Evolutionary conservation across 164 flowering plant genomes (phyloP), one percentile per base, ranked within the genome.

Genomic region (Paratinospora sagittata): DNA sequence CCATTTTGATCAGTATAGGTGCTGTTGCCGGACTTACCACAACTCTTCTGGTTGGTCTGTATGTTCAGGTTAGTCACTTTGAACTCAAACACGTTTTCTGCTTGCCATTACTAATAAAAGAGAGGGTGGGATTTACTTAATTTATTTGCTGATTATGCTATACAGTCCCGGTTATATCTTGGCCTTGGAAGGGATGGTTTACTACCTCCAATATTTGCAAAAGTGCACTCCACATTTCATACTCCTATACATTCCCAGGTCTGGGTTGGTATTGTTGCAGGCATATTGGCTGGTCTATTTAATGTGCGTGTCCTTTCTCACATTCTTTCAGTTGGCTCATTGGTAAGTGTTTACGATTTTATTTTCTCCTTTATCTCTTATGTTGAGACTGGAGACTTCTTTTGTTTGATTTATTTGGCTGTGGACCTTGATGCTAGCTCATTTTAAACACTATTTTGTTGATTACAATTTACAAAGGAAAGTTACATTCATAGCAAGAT

Each of bases 11-110:
- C 77, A 96, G 99, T 76, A 69, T 93, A 70, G 98, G 93, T 72
- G 98, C 98, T 78, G 92, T 96, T 74, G 97, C 96, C 75, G 99
- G 99, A 70, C 97, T 96, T 76, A 90, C 98, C 17, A 96, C 99
- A n/a, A 91, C 97, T 19, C 97, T 96, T 68, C 83, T 93, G 13
- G 97, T 96, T 82, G 99, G 99, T 67, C 90, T 96, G 66, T 93
- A 93, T 84, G 99, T 93, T 84, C 98, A 96, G 97, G 98, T 93
- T 73, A 82, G 30, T 69, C 63, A 68, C 52, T 67, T 69, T 17
- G 30, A 13, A 61, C 23, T 41, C 21, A n/a, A 19, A 49, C 12
- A 0, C 12, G 19, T 13, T 49, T 49, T 49, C 1, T 49, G 8
- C 8, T 49, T 17, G 19, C 57, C 16, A 49, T 49, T 3, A 13